Percentiles rank a stretch among this genome's conserved stretches.
Conservation (phyloP, 345 rosid genomes). For the Euphorbia peplus region DNA sequence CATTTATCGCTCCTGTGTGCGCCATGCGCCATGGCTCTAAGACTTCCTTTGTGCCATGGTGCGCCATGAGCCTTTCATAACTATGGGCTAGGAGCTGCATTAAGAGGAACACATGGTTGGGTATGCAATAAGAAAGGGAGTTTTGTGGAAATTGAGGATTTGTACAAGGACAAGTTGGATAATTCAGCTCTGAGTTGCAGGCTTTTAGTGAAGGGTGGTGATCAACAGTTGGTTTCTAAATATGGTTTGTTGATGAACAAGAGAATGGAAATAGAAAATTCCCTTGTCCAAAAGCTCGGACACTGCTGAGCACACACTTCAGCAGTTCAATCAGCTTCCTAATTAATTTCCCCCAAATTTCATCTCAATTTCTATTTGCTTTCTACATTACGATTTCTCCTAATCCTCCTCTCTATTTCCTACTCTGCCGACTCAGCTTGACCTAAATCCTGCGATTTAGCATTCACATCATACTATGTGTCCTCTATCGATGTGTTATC, state of each 20-base stretch:
- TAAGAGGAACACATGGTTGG: slow-evolving; percentile 93
- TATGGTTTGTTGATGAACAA: slow-evolving; percentile 64
- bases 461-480: slow-evolving; percentile 66
- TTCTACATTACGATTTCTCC: background rate
- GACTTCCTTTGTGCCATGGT: no score
- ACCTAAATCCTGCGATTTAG: slow-evolving; percentile 33
- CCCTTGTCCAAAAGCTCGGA: slow-evolving; percentile 49
- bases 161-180: slow-evolving; percentile 65
- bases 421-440: slow-evolving; percentile 7
- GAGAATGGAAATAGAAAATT: slow-evolving; percentile 67
- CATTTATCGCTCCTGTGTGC: no score
- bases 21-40: no score
- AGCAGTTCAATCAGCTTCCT: no score
- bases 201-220: slow-evolving; percentile 55
- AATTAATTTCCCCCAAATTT: no score
- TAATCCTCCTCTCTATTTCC: background rate
- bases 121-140: slow-evolving; percentile 63
- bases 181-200: slow-evolving; percentile 63
- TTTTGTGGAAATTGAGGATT: slow-evolving; percentile 55
- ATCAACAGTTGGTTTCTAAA: slow-evolving; percentile 39
- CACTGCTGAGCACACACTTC: slow-evolving; percentile 15
- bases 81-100: slow-evolving; percentile 93
- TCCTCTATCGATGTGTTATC: slow-evolving; percentile 35
- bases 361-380: no score
- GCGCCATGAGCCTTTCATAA: no score